Evolutionary conservation across 129 eudicot species (phyloP), one percentile per base, ranked within the genome.

Genomic region (Silybum marianum): DNA sequence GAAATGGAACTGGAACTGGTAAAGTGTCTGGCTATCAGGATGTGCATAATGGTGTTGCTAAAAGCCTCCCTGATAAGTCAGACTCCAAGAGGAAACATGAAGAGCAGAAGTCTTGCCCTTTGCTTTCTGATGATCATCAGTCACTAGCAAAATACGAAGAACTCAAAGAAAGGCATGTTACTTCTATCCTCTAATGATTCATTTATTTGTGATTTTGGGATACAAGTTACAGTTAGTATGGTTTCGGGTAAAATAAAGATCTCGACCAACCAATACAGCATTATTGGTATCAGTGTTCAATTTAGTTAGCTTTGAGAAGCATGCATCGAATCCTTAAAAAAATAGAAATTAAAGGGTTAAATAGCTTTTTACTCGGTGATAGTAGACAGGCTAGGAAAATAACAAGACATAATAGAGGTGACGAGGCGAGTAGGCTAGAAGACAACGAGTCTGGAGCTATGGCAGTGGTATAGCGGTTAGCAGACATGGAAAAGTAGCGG

Each of bases 91-190:
- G 90, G 83, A 95, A 95, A 78, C 82, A 73, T 51, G 75, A 54
- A 23, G 86, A 89, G 39, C 84, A 73, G 44, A 85, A 74, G 40
- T 71, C 89, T 24, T 76, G 86, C 83, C 79, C 78, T 23, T 81
- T 89, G 82, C 71, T 76, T 69, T 86, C 90, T 1, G 85, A 82
- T 76, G 98, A 89, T 84, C 86, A 80, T 34, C 78, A 60, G 71
- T 84, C 89, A 70, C 86, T 28, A 73, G 78, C 84, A 71, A 79
- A 83, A 72, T 74, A 73, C 75, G 88, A 84, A 71, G 88, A 86
- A 7, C 87, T 92, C 66, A 92, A 88, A 84, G 88, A 86, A 90
- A 14, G 40, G 98, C 92, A 89, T 16, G 94, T 88, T 58, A 40
- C 69, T 83, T 51, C 42, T 77, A 63, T 70, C 22, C 78, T 88